Evolutionary conservation across 805 yeast species (phyloP).

Genomic region (Candida vaughaniae): DNA sequence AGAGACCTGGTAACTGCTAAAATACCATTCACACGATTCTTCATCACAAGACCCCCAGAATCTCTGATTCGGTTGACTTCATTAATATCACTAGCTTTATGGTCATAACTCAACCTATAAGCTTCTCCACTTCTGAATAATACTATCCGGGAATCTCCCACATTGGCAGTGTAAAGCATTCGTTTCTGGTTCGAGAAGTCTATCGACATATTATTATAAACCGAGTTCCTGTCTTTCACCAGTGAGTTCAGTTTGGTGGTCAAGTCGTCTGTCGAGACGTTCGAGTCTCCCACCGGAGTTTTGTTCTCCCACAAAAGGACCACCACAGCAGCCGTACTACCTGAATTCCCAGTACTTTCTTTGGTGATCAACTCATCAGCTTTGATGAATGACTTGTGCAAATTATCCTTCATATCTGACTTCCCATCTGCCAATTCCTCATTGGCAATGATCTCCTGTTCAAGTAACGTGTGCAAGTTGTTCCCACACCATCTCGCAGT

Average conservation of each 20-base stretch:
- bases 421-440: constrained; percentile 13
- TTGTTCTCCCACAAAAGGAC: constrained; percentile 75
- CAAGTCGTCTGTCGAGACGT: constrained; percentile 4
- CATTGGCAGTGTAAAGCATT: constrained; percentile 89
- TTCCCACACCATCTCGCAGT: constrained; percentile 96
- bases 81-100: constrained; percentile 79
- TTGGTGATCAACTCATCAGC: constrained; percentile 70
- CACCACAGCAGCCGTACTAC: constrained; percentile 95
- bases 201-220: constrained; percentile 4
- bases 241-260: constrained; percentile 2
- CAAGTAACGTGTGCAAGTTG: constrained; percentile 69
- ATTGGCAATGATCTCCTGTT: constrained; percentile 45
- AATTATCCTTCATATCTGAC: constrained; percentile 51
- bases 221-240: constrained; percentile 2
- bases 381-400: constrained; percentile 66
- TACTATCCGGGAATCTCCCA: constrained; percentile 88
- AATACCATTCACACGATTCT: constrained; percentile 92
- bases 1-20: constrained; percentile 91
- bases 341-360: constrained; percentile 70
- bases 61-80: constrained; percentile 75
- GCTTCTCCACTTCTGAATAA: constrained; percentile 74
- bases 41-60: constrained; percentile 84
- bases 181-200: constrained; percentile 48
- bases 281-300: constrained; percentile 18
- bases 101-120: constrained; percentile 83